Evolutionary conservation across 2,329 filamentous ascomycete genomes (phyloP).

Genomic region (Trichoderma sp.): DNA sequence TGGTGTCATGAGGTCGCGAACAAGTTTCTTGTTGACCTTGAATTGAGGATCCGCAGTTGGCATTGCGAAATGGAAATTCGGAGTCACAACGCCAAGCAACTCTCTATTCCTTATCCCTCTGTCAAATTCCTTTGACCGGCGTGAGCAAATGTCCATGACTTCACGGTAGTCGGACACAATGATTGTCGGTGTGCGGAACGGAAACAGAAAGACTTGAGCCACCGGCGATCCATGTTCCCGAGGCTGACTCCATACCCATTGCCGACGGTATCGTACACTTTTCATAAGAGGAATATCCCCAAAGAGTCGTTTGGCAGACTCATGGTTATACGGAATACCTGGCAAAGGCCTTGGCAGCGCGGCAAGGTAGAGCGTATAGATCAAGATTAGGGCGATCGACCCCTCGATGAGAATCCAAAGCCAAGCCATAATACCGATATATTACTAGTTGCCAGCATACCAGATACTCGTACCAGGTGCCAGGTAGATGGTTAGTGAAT

Average conservation of each 20-base stretch:
- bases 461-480: neutral
- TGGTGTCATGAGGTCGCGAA: constrained; percentile 38
- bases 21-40: constrained; percentile 33
- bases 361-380: constrained; percentile 15
- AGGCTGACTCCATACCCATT: constrained; percentile 30
- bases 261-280: constrained; percentile 24
- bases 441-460: neutral
- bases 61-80: constrained; percentile 36
- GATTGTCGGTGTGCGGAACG: constrained; percentile 32
- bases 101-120: constrained; percentile 28
- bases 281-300: constrained; percentile 26
- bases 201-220: constrained; percentile 35
- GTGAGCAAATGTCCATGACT: constrained; percentile 33
- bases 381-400: neutral
- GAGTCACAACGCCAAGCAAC: constrained; percentile 26
- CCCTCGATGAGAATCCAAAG: neutral
- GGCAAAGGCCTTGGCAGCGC: constrained; percentile 27
- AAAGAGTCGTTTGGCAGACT: constrained; percentile 22
- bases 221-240: constrained; percentile 29
- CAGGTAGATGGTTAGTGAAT: neutral
- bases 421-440: neutral
- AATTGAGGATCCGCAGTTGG: constrained; percentile 32
- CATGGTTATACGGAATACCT: constrained; percentile 29
- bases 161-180: constrained; percentile 35
- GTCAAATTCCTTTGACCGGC: constrained; percentile 35